phyloP scores from a whole-genome alignment of 371 early-diverging fungal species.

The Coelomomyces lativittatus region DNA sequence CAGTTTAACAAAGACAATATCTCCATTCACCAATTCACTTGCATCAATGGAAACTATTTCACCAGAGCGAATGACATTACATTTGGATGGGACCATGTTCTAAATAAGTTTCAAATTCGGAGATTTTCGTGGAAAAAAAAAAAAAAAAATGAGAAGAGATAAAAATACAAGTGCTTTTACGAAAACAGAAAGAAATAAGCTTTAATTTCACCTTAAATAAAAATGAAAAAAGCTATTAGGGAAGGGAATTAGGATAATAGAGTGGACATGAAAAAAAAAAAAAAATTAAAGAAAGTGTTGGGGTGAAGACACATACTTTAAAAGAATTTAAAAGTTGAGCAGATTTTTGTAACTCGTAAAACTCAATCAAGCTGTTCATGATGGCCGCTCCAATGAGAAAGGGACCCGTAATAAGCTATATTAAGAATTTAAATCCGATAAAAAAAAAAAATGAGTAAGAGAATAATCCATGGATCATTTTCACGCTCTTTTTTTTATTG shows the following conservation, averaged over 20 bases:
- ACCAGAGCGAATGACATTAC: constrained; percentile 56
- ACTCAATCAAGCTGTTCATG: constrained; percentile 77
- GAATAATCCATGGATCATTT: not conserved
- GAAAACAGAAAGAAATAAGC: not conserved
- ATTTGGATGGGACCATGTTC: constrained; percentile 66
- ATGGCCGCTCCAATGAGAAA: constrained; percentile 72
- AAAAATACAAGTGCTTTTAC: not conserved
- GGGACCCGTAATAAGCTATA: constrained; percentile 66
- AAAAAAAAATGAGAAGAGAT: not conserved
- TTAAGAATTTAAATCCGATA: not conserved
- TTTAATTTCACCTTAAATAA: not conserved
- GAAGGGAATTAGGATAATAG: not conserved
- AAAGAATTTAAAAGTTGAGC: constrained; percentile 72
- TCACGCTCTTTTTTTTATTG: not conserved
- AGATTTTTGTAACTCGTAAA: constrained; percentile 69
- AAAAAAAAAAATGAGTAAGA: not conserved
- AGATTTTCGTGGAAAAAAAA: not conserved
- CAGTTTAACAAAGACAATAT: constrained; percentile 62
- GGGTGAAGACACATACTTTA: constrained; percentile 18
- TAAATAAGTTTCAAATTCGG: constrained; percentile 2
- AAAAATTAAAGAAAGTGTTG: not conserved
- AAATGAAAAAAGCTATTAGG: not conserved
- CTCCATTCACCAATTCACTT: constrained; percentile 60
- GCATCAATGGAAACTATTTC: constrained; percentile 43
- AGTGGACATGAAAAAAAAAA: too few species aligned